These are phyloP conservation scores for Sungouiozyma intestinalis DNA, from an alignment of 805 yeast genomes.

Conservation along the genomic window DNA sequence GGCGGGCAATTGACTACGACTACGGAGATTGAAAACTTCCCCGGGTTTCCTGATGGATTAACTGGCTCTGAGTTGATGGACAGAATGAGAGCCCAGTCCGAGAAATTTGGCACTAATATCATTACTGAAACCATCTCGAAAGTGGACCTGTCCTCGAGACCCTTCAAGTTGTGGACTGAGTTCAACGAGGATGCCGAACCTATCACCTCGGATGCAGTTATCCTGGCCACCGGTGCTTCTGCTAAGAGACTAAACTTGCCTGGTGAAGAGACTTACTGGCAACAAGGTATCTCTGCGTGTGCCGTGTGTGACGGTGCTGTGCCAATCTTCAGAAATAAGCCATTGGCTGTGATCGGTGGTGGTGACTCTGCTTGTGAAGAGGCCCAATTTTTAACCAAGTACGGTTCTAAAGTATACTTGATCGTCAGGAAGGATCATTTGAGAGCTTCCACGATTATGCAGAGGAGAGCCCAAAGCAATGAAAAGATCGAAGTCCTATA, in stretches of 20 bases:
- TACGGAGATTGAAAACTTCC: conserved; percentile 97
- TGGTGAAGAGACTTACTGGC: conserved; percentile 98
- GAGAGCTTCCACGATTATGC: conserved; percentile 96
- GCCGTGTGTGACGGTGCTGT: conserved; percentile 99
- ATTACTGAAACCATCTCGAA: conserved; percentile 92
- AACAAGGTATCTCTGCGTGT: conserved; percentile 97
- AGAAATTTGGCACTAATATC: conserved; percentile 82
- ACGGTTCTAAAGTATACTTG: conserved; percentile 90
- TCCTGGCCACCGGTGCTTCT: conserved; percentile 95
- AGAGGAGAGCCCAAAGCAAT: conserved; percentile 74
- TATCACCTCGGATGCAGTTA: conserved; percentile 82
- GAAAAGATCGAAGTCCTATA: conserved; percentile 85
- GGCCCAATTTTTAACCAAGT: conserved; percentile 92
- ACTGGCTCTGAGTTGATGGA: conserved; percentile 87
- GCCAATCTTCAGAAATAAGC: conserved; percentile 96
- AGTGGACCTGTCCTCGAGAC: conserved; percentile 77
- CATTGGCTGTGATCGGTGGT: conserved; percentile 96
- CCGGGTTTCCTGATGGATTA: conserved; percentile 94
- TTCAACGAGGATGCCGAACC: conserved; percentile 89
- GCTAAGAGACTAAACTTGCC: conserved; percentile 91
- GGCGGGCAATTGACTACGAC: conserved; percentile 99
- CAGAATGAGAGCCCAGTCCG: conserved; percentile 81
- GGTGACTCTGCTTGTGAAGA: conserved; percentile 99
- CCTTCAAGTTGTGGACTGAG: conserved; percentile 96
- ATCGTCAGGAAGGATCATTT: conserved; percentile 89